These are phyloP conservation scores for Podosphaera xanthii DNA, from an alignment of 2,329 filamentous ascomycete species.

Conservation along the genomic window DNA sequence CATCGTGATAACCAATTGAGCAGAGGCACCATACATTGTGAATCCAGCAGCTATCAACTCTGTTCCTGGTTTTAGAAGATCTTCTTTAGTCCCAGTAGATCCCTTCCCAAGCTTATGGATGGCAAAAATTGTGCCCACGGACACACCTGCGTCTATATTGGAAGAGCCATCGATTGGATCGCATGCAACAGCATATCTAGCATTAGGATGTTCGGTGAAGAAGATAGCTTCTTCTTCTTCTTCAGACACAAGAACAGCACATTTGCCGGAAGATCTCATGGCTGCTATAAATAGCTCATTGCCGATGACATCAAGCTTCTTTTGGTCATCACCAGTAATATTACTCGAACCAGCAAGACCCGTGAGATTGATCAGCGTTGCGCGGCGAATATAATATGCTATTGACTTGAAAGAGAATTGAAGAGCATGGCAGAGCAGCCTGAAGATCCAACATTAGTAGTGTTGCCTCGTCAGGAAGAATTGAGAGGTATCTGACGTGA, in stretches of 20 bases:
- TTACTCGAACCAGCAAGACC: constrained; percentile 90
- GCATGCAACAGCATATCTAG: constrained; percentile 87
- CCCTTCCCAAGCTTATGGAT: constrained; percentile 74
- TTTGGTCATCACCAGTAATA: constrained; percentile 90
- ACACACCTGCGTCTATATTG: constrained; percentile 93
- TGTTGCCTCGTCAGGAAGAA: constrained; percentile 13
- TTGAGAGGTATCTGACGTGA: constrained; percentile 44
- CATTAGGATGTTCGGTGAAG: constrained; percentile 51
- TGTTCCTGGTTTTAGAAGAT: constrained; percentile 71
- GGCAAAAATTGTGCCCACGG: constrained; percentile 90
- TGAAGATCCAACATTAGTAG: constrained; percentile 18
- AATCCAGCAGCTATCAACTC: constrained; percentile 91
- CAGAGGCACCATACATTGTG: constrained; percentile 97
- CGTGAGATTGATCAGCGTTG: constrained; percentile 83
- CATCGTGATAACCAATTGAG: constrained; percentile 95
- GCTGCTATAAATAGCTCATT: constrained; percentile 94
- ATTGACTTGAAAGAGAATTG: constrained; percentile 99
- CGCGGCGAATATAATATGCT: constrained; percentile 94
- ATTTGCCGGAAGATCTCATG: constrained; percentile 82
- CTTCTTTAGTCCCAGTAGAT: constrained; percentile 52
- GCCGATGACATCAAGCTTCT: constrained; percentile 97
- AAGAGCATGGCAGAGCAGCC: constrained; percentile 85
- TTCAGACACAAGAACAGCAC: constrained; percentile 83
- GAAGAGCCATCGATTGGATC: constrained; percentile 96
- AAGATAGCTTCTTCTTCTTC: constrained; percentile 86